A percentile compares a stretch with the other conserved stretches of the same genome.
These are phyloP conservation scores for Suillus subaureus DNA, from an alignment of 768 basidiomycete genomes.

Conservation along the genomic window DNA sequence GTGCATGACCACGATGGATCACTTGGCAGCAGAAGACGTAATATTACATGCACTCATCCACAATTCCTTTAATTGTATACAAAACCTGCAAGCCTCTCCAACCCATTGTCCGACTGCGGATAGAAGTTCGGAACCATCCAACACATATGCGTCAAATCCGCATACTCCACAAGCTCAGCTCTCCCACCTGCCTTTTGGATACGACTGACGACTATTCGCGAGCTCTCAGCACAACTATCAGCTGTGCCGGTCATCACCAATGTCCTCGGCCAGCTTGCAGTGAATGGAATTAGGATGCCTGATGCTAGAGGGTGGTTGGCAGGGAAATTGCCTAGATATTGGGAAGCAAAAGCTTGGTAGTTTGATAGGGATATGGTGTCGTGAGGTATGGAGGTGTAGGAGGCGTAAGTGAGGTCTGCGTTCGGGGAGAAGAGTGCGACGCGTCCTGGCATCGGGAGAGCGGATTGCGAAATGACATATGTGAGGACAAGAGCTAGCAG, in stretches of 20 bases:
- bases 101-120: not conserved
- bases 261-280: conserved; percentile 24
- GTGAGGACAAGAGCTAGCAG: conserved; percentile 27
- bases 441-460: conserved; percentile 51
- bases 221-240: conserved; percentile 17
- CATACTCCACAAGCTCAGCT: conserved; percentile 29
- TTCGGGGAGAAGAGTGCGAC: conserved; percentile 58
- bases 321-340: conserved; percentile 17
- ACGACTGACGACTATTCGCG: conserved; percentile 15
- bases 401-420: conserved; percentile 8
- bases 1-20: not conserved
- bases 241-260: conserved; percentile 23
- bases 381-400: conserved; percentile 7
- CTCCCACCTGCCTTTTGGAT: conserved; percentile 4
- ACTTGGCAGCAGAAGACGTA: not conserved
- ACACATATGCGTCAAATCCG: conserved; percentile 26
- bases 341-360: not conserved
- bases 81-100: not conserved
- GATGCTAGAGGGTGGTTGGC: conserved; percentile 23
- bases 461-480: conserved; percentile 54
- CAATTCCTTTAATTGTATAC: not conserved
- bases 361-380: conserved; percentile 3
- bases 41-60: not conserved
- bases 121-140: conserved; percentile 22
- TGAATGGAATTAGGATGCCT: conserved; percentile 16